These are phyloP conservation scores for Gomphus bonarii DNA, from an alignment of 1,284 basidiomycete genomes.

Conservation along the genomic window DNA sequence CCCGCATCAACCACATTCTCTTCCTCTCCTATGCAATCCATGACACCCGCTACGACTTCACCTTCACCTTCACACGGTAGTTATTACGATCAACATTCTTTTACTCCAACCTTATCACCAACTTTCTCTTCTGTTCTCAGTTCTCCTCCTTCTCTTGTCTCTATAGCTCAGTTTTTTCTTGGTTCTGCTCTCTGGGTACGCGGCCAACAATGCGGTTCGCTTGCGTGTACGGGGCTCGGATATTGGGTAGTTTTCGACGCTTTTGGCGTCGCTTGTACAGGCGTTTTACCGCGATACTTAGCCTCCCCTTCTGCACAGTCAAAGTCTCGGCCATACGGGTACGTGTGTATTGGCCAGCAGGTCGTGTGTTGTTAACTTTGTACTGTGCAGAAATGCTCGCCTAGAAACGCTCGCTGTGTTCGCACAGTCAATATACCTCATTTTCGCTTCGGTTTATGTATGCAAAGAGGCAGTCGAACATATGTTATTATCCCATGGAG, in stretches of 20 bases:
- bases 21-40: constrained; percentile 17
- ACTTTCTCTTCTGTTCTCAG: not conserved
- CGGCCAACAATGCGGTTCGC: constrained; percentile 84
- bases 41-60: constrained; percentile 13
- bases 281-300: constrained; percentile 36
- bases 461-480: constrained; percentile 91
- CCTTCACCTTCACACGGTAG: constrained; percentile 43
- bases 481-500: constrained; percentile 49
- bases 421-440: constrained; percentile 79
- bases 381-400: constrained; percentile 48
- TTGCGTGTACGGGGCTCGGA: constrained; percentile 83
- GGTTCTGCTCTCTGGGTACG: constrained; percentile 78
- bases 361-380: not conserved
- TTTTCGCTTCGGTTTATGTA: constrained; percentile 87
- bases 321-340: constrained; percentile 53
- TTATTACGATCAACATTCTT: constrained; percentile 37
- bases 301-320: constrained; percentile 19
- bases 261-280: constrained; percentile 59
- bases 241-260: constrained; percentile 97
- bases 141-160: constrained; percentile 12
- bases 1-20: constrained; percentile 10
- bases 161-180: constrained; percentile 40
- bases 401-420: constrained; percentile 76
- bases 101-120: constrained; percentile 14
- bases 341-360: constrained; percentile 21